Conservation (phyloP, 345 rosid species). For the Eucalyptus caleyi region DNA sequence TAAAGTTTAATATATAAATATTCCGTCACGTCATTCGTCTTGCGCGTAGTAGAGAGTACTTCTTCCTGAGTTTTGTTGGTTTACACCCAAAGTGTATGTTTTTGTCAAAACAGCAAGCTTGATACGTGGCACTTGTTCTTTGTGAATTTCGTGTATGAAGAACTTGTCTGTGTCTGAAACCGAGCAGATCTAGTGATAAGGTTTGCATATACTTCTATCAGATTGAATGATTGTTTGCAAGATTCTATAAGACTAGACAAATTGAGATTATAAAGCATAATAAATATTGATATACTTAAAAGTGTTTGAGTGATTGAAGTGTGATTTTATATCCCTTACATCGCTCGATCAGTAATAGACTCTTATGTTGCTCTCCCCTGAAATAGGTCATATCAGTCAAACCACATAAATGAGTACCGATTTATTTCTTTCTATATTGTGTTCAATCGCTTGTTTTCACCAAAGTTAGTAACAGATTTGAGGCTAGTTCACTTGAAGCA, state of each 20-base stretch:
- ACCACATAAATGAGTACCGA: fast-evolving
- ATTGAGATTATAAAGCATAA: neutral
- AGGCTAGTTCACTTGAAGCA: neutral
- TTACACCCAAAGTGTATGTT: neutral
- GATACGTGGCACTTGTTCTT: neutral
- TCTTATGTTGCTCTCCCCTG: neutral
- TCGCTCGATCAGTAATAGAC: fast-evolving
- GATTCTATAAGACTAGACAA: neutral
- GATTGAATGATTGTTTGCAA: neutral
- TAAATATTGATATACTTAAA: fast-evolving
- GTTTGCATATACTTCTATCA: neutral
- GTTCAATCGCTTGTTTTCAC: fast-evolving
- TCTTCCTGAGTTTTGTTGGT: neutral
- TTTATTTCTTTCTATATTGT: neutral
- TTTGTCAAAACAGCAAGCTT: neutral
- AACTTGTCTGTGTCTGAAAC: neutral
- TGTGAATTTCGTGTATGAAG: neutral
- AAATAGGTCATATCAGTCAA: neutral
- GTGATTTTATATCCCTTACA: neutral
- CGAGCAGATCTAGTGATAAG: neutral
- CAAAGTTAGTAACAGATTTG: neutral
- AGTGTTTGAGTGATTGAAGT: neutral
- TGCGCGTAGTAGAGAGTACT: neutral
- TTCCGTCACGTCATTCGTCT: neutral
- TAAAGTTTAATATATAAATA: neutral